Evolutionary conservation across 768 basidiomycete genomes (phyloP).

Genomic region (Boletus pseudopeckii): DNA sequence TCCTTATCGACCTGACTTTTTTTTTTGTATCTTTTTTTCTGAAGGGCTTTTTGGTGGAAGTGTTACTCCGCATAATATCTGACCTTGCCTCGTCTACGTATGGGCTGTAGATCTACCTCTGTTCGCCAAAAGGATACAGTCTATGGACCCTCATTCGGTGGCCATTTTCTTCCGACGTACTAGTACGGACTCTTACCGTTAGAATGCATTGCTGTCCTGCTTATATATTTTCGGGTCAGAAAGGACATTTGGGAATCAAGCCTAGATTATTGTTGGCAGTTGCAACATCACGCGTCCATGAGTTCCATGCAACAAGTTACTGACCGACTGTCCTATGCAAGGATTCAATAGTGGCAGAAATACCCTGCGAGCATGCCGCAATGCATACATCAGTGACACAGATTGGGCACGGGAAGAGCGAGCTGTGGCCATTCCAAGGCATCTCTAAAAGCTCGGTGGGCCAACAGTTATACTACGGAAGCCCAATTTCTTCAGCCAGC

Average conservation of each 20-base stretch:
- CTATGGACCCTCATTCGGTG: not conserved
- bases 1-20: not conserved
- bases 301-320: not conserved
- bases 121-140: not conserved
- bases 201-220: not conserved
- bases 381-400: not conserved
- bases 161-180: too few relatives aligned
- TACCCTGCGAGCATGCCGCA: not conserved
- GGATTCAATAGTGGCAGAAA: not conserved
- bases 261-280: not conserved
- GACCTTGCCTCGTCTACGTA: not conserved
- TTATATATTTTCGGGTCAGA: not conserved
- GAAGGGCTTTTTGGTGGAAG: conserved; percentile 5
- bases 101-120: not conserved
- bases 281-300: not conserved
- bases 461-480: conserved; percentile 29
- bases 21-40: not conserved
- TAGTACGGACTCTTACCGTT: not conserved
- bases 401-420: not conserved
- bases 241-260: not conserved
- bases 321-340: not conserved
- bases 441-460: conserved; percentile 19
- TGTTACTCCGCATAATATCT: not conserved
- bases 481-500: conserved; percentile 29
- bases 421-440: not conserved